These are phyloP conservation scores for Dioszegia aurantiaca DNA, from an alignment of 768 basidiomycete species.

Conservation along the genomic window DNA sequence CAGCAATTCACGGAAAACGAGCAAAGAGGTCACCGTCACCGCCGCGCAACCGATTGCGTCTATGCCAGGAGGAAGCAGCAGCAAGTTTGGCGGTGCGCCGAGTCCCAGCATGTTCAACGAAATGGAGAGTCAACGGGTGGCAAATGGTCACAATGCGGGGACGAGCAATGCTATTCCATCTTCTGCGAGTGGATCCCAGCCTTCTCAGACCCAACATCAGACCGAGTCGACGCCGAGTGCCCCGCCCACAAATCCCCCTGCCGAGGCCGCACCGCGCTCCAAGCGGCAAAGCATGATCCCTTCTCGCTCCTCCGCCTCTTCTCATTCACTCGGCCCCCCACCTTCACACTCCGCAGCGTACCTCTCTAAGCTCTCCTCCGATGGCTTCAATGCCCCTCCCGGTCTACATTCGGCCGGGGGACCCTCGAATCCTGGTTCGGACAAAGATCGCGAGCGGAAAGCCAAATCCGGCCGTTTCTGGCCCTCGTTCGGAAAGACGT, in stretches of 20 bases:
- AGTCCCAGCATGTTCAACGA: slow-evolving; percentile 43
- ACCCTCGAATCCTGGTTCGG: slow-evolving; percentile 3
- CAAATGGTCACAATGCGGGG: background rate
- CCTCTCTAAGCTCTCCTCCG: slow-evolving; percentile 33
- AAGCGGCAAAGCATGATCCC: slow-evolving; percentile 49
- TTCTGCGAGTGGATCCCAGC: slow-evolving; percentile 16
- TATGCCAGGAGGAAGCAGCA: slow-evolving; percentile 17
- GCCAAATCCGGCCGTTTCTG: slow-evolving; percentile 90
- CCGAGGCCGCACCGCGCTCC: slow-evolving; percentile 53
- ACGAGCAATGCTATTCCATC: background rate
- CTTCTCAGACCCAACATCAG: too few species aligned
- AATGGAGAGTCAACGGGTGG: slow-evolving; percentile 21
- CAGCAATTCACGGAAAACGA: slow-evolving; percentile 31
- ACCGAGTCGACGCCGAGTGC: background rate
- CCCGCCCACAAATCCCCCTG: background rate
- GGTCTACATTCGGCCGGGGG: slow-evolving; percentile 23
- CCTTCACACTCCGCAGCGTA: slow-evolving; percentile 36
- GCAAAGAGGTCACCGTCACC: slow-evolving; percentile 42
- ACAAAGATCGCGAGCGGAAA: slow-evolving; percentile 77
- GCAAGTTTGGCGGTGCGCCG: slow-evolving; percentile 38
- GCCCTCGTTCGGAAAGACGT: slow-evolving; percentile 66
- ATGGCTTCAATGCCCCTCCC: slow-evolving; percentile 26
- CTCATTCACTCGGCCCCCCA: slow-evolving; percentile 7
- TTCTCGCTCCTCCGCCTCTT: slow-evolving; percentile 9
- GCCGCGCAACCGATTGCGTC: slow-evolving; percentile 34